phyloP scores from a whole-genome alignment of 371 early-diverging fungal species.

The Circinella umbellata region DNA sequence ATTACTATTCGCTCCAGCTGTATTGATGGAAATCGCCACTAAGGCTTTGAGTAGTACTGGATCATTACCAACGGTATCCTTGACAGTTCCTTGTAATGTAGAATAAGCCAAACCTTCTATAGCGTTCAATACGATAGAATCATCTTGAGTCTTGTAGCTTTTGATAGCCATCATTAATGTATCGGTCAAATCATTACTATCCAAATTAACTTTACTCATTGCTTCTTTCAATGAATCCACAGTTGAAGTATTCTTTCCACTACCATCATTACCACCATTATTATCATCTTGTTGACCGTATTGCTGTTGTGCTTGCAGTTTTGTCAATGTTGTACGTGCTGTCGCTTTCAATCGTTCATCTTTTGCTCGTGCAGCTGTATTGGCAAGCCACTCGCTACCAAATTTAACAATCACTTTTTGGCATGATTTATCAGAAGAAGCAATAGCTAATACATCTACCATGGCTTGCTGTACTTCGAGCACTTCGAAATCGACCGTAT shows the following conservation, averaged over 20 bases:
- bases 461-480: conserved; percentile 39
- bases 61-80: conserved; percentile 65
- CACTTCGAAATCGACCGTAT: not conserved
- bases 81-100: conserved; percentile 62
- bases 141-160: conserved; percentile 36
- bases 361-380: conserved; percentile 45
- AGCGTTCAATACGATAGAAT: conserved; percentile 33
- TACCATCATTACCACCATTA: conserved; percentile 1
- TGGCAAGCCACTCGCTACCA: conserved; percentile 60
- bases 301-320: conserved; percentile 19
- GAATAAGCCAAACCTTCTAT: conserved; percentile 84
- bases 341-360: conserved; percentile 52
- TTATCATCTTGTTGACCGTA: conserved; percentile 32
- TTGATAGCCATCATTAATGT: conserved; percentile 41
- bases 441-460: not conserved
- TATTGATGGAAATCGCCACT: conserved; percentile 52
- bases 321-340: conserved; percentile 2
- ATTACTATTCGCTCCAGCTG: conserved; percentile 39
- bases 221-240: conserved; percentile 23
- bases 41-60: conserved; percentile 59
- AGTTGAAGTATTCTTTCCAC: conserved; percentile 17
- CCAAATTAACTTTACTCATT: conserved; percentile 38
- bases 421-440: conserved; percentile 4
- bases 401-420: conserved; percentile 46
- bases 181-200: conserved; percentile 35